Evolutionary conservation across 1,139 yeast genomes (phyloP).

Genomic region (Blastobotrys petasosporus): DNA sequence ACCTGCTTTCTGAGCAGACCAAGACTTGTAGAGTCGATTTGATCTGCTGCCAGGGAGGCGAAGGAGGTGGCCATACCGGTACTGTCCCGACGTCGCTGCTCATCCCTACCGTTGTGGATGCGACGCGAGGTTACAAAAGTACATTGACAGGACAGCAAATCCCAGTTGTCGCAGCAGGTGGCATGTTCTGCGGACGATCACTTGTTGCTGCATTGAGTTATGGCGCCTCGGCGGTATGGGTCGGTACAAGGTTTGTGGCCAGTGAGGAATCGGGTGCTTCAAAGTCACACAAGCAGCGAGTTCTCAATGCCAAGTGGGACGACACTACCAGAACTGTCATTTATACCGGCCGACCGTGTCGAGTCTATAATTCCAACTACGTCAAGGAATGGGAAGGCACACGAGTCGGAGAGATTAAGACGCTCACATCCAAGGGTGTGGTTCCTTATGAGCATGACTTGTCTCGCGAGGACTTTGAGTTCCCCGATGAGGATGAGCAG

Average conservation of each 20-base stretch:
- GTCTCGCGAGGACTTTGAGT: constrained; percentile 18
- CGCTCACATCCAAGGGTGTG: constrained; percentile 22
- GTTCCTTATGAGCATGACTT: constrained; percentile 23
- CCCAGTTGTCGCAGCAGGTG: constrained; percentile 43
- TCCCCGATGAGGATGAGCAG: constrained; percentile 18
- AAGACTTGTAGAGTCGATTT: constrained; percentile 32
- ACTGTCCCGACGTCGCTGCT: constrained; percentile 19
- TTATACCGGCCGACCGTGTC: constrained; percentile 28
- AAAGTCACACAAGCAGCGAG: constrained; percentile 23
- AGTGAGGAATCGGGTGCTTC: constrained; percentile 28
- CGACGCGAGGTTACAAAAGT: constrained; percentile 25
- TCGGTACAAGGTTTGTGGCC: constrained; percentile 33
- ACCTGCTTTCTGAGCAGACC: constrained; percentile 18
- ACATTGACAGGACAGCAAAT: constrained; percentile 27
- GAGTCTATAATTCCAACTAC: constrained; percentile 23
- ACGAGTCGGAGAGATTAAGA: constrained; percentile 21
- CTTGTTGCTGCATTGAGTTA: constrained; percentile 32
- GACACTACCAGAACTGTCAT: constrained; percentile 26
- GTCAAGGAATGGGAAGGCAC: constrained; percentile 26
- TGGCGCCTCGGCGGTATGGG: constrained; percentile 44
- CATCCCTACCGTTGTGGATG: constrained; percentile 38
- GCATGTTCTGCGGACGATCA: constrained; percentile 35
- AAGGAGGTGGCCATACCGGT: constrained; percentile 51
- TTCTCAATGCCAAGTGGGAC: constrained; percentile 21
- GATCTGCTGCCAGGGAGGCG: constrained; percentile 45